Percentiles rank a stretch among this genome's conserved stretches.
Evolutionary conservation across 257 asterid genomes (phyloP).

Genomic region (Cynanchum wilfordii): DNA sequence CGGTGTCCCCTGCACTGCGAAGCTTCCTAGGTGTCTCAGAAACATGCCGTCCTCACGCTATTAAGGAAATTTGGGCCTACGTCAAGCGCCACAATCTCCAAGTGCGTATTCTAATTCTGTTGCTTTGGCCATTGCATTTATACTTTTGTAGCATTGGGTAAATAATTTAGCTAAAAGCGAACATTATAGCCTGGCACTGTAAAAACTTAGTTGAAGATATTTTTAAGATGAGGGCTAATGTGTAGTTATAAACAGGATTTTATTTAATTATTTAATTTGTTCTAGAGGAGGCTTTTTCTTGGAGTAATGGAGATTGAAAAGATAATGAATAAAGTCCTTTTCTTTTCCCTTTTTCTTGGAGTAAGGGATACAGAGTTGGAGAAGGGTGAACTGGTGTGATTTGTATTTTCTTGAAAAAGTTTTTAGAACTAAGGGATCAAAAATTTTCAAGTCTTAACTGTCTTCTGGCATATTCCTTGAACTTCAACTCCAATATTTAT

Average conservation of each 20-base stretch:
- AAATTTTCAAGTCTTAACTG: background rate
- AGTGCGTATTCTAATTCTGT: slow-evolving; percentile 15
- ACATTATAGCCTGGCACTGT: background rate
- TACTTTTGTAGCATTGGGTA: background rate
- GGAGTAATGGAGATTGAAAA: background rate
- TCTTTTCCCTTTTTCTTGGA: too few species aligned
- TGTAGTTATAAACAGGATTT: background rate
- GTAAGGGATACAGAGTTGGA: background rate
- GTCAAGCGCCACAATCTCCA: slow-evolving; percentile 57
- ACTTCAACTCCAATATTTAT: background rate
- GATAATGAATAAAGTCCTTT: background rate
- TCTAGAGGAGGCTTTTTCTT: background rate
- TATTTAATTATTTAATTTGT: background rate
- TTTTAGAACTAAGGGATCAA: background rate
- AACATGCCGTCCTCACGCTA: slow-evolving; percentile 47
- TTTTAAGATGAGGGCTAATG: background rate
- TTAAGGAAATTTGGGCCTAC: slow-evolving; percentile 56
- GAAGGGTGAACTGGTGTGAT: background rate
- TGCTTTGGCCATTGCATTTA: background rate
- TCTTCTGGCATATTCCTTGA: background rate
- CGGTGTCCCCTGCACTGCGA: slow-evolving; percentile 44
- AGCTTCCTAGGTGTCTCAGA: slow-evolving; percentile 45
- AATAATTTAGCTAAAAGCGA: background rate
- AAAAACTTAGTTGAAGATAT: background rate
- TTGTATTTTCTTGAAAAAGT: background rate